Base-by-base conservation (phyloP, 345 rosid genomes). In the Schrenkiella parvula region DNA sequence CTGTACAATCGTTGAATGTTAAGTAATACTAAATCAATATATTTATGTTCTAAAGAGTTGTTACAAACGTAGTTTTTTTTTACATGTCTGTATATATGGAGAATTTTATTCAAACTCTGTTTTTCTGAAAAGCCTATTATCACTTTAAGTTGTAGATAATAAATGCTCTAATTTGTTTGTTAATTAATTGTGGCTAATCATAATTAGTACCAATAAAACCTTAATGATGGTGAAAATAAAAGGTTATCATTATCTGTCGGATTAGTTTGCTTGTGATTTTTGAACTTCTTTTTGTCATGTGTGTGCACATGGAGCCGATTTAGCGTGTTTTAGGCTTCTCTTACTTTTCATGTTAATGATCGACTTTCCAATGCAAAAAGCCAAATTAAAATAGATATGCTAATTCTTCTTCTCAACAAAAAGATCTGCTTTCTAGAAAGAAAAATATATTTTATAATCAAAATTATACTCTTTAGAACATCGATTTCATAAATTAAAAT, bases 321-420 rank as follows among this genome's bases (percentile, higher is more conserved):
- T 58, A 39, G 78, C 73, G 73, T 74, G 78, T 73, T 66, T 59
- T 66, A 66, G 67, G 62, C 73, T 31, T 74, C 68, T 39, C 68
- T 50, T 74, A 55, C 62, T 74, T 66, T 66, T 50, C 41, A 57
- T 66, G 43, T 48, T 47, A 37, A 66, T 35, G 15, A 73, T 73
- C 42, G 46, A 73, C 72, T 73, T 73, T 73, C 34, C 66, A 57
- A 48, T 66, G n/a, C 19, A 37, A 46, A 66, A 57, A 57, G 66
- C 37, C 26, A 66, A 26, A 47, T 55, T 17, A 55, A 22, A 12
- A 15, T 61, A 39, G 54, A 51, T 71, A 15, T 41, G 53, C 43
- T 51, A 26, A 0, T 48, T 71, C 50, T 62, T 61, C 51, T 68
- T 44, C 37, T 66, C 39, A 70, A 14, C 60, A 2, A 28, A 50